Evolutionary conservation across 2,329 filamentous ascomycete species (phyloP).

Genomic region (Cladophialophora exuberans): DNA sequence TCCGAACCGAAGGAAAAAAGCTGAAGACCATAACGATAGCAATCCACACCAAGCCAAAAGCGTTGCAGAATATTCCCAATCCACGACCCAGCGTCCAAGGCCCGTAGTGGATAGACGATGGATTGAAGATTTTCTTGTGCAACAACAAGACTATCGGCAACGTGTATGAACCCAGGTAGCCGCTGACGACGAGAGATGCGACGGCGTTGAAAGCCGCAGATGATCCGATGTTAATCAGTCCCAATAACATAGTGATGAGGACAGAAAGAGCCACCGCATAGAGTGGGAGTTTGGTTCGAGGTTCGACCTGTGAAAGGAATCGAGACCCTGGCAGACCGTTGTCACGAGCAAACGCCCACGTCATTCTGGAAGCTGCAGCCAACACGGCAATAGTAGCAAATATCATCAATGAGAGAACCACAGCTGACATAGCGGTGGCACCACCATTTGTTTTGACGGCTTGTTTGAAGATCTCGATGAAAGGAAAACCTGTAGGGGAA

Average conservation of each 20-base stretch:
- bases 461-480: constrained; percentile 53
- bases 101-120: constrained; percentile 31
- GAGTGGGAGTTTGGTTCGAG: constrained; percentile 50
- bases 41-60: constrained; percentile 47
- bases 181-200: constrained; percentile 55
- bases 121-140: constrained; percentile 25
- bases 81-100: constrained; percentile 44
- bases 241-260: constrained; percentile 27
- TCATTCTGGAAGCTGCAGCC: constrained; percentile 44
- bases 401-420: constrained; percentile 36
- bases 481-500: constrained; percentile 39
- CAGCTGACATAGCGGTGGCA: constrained; percentile 48
- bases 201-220: constrained; percentile 56
- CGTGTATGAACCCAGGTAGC: constrained; percentile 57
- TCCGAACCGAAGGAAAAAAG: constrained; percentile 45
- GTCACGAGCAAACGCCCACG: constrained; percentile 50
- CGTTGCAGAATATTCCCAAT: constrained; percentile 45
- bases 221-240: constrained; percentile 36
- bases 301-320: constrained; percentile 46
- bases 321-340: constrained; percentile 43
- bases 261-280: constrained; percentile 34
- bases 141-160: constrained; percentile 49
- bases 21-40: constrained; percentile 47
- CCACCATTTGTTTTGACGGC: constrained; percentile 48
- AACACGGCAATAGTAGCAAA: constrained; percentile 38